Percentiles rank a stretch among this genome's conserved stretches.
These are phyloP conservation scores for Aspergillus sp. DNA, from an alignment of 2,329 filamentous ascomycete genomes.

Conservation along the genomic window DNA sequence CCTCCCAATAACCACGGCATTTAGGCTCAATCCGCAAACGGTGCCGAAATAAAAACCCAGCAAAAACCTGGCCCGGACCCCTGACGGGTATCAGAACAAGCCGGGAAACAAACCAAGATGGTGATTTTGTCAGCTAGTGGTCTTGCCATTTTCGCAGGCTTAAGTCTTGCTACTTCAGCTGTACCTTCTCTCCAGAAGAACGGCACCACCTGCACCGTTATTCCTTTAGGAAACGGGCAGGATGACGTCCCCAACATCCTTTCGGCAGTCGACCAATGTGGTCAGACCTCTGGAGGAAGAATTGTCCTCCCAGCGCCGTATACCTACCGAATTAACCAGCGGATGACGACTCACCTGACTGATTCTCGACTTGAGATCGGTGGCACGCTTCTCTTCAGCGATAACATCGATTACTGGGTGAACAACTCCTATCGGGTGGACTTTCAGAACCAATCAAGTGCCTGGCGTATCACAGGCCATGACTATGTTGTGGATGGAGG, in stretches of 20 bases:
- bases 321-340: constrained; percentile 12
- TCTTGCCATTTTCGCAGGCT: not conserved
- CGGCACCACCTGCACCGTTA: not conserved
- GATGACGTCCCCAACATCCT: not conserved
- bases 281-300: not conserved
- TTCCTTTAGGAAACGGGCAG: not conserved
- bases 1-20: no score
- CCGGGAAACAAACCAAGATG: not conserved
- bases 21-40: no score
- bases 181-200: not conserved
- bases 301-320: constrained; percentile 1
- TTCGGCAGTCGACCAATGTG: not conserved
- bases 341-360: constrained; percentile 15
- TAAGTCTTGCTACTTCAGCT: not conserved
- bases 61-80: no score
- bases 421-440: constrained; percentile 53
- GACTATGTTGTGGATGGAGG: constrained; percentile 48
- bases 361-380: not conserved
- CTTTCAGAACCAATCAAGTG: constrained; percentile 59
- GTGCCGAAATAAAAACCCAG: not conserved
- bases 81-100: no score
- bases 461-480: constrained; percentile 58
- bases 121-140: not conserved
- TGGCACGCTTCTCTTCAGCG: constrained; percentile 39
- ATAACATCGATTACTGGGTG: constrained; percentile 56